A percentile compares a stretch with the other conserved stretches of the same genome.
Evolutionary conservation across 345 rosid species (phyloP).

Genomic region (Citrus maxima): DNA sequence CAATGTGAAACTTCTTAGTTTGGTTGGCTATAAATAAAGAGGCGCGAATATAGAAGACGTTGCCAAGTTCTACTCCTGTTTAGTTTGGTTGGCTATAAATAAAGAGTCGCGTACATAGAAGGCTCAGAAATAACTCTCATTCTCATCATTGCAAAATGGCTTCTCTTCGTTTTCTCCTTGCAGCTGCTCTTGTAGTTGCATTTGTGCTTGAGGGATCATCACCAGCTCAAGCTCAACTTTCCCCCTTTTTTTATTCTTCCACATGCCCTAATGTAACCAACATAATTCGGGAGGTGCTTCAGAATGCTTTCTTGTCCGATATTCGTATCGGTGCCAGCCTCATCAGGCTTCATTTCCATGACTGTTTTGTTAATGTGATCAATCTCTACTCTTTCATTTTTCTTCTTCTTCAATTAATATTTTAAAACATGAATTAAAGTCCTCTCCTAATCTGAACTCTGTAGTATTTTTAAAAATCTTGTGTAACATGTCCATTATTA

Average conservation of each 20-base stretch:
- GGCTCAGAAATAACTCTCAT: not conserved
- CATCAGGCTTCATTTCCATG: constrained; percentile 50
- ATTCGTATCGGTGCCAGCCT: constrained; percentile 41
- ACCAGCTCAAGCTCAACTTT: constrained; percentile 18
- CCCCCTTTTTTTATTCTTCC: constrained; percentile 27
- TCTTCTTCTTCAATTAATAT: too few relatives aligned
- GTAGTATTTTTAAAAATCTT: too few relatives aligned
- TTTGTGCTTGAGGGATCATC: constrained; percentile 15
- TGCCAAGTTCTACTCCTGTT: not conserved
- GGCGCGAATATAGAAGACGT: not conserved
- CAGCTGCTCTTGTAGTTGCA: constrained; percentile 1
- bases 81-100: not conserved
- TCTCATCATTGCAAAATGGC: constrained; percentile 2
- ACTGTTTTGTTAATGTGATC: constrained; percentile 38
- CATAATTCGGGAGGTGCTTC: constrained; percentile 15
- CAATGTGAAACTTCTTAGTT: not conserved
- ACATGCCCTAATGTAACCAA: constrained; percentile 26
- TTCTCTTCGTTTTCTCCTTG: not conserved
- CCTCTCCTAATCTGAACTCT: too few relatives aligned
- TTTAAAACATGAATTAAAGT: too few relatives aligned
- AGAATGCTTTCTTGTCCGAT: constrained; percentile 18
- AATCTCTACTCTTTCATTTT: not conserved
- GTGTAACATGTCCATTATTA: too few relatives aligned
- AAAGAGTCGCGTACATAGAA: not conserved
- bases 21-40: not conserved